phyloP scores from a whole-genome alignment of 306 rosid species.

The Abrus precatorius region DNA sequence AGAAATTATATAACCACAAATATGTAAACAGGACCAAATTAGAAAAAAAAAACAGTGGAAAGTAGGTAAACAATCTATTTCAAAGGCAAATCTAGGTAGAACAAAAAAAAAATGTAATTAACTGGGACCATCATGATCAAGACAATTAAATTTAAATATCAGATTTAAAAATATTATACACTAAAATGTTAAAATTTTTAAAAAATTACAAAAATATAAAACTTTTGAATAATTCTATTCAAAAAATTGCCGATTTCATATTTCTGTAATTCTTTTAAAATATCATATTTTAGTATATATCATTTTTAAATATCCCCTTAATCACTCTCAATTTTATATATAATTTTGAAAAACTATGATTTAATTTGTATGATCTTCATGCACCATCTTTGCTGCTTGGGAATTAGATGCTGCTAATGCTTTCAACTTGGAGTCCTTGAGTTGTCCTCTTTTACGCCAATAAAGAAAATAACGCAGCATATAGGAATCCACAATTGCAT shows the following conservation, averaged over 20 bases:
- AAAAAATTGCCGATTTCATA: no score
- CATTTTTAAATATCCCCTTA: no score
- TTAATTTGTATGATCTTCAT: not conserved
- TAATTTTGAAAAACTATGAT: not conserved
- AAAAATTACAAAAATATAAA: no score
- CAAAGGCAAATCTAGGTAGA: not conserved
- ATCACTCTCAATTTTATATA: not conserved
- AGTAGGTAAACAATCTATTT: not conserved
- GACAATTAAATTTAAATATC: no score
- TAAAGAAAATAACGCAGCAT: constrained; percentile 36
- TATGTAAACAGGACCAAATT: not conserved
- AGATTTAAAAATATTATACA: no score
- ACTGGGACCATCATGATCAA: not conserved
- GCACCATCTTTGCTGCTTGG: not conserved
- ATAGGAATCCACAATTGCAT: constrained; percentile 41
- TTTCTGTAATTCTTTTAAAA: no score
- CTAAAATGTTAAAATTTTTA: no score
- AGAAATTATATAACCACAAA: not conserved
- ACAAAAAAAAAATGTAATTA: not conserved
- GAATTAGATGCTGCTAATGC: constrained; percentile 29
- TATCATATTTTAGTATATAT: no score
- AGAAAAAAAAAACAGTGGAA: not conserved
- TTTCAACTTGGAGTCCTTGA: constrained; percentile 35
- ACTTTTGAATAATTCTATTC: no score
- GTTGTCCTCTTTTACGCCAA: constrained; percentile 40